Conservation (phyloP, 2,329 filamentous ascomycete genomes). For the Ascochyta rabiei region DNA sequence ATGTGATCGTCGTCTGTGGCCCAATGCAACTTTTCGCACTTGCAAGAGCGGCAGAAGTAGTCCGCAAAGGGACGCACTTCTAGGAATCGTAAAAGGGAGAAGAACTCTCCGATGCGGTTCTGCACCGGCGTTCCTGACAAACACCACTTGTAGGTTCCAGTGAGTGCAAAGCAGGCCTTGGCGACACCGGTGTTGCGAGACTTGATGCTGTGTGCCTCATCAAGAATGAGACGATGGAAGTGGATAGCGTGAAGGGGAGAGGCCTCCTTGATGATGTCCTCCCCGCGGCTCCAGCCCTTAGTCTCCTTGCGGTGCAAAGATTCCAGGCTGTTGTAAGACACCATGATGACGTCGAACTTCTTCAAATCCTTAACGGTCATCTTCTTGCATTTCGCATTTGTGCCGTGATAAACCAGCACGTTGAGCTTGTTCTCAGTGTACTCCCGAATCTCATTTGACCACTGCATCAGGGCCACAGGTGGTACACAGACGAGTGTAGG, state of each 20-base stretch:
- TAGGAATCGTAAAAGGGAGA: conserved; percentile 90
- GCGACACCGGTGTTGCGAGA: conserved; percentile 87
- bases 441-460: conserved; percentile 65
- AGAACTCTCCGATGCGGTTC: conserved; percentile 96
- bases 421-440: conserved; percentile 90
- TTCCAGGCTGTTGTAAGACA: conserved; percentile 91
- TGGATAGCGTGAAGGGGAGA: conserved; percentile 79
- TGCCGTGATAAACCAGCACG: conserved; percentile 88
- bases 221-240: conserved; percentile 90
- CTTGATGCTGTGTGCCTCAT: conserved; percentile 96
- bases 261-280: conserved; percentile 79
- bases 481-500: conserved; percentile 90
- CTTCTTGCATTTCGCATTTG: conserved; percentile 80
- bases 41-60: conserved; percentile 89
- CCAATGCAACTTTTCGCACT: conserved; percentile 85
- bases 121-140: conserved; percentile 93
- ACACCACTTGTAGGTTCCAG: conserved; percentile 92
- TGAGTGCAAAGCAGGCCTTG: conserved; percentile 90
- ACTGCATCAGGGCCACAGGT: conserved; percentile 94
- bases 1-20: conserved; percentile 71
- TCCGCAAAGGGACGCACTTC: conserved; percentile 87
- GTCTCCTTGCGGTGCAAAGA: conserved; percentile 91
- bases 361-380: conserved; percentile 76
- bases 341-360: conserved; percentile 91
- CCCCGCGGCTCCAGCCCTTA: conserved; percentile 84